These are phyloP conservation scores for Plantago ovata DNA, from an alignment of 257 asterid species.

Conservation along the genomic window DNA sequence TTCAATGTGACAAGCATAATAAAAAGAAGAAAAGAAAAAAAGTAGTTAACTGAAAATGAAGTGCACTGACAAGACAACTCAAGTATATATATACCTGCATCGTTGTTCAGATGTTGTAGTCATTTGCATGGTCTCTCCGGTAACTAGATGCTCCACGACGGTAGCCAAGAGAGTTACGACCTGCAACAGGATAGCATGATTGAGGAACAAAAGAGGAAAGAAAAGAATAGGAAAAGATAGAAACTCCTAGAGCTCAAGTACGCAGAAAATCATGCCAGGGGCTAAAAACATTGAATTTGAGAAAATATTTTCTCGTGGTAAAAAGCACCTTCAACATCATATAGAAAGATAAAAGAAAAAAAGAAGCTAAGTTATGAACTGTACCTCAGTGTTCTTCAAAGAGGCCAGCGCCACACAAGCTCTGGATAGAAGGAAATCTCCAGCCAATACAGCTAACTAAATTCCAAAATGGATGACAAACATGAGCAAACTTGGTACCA, in stretches of 20 bases:
- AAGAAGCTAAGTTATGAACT: conserved; percentile 7
- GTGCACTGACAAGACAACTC: neutral
- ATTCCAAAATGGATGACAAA: conserved; percentile 1
- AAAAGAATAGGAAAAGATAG: neutral
- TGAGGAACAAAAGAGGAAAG: neutral
- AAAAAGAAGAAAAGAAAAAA: too few species aligned
- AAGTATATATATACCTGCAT: conserved; percentile 54
- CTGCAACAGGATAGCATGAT: conserved; percentile 30
- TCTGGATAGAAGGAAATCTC: conserved; percentile 90
- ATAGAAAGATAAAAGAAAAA: conserved; percentile 12
- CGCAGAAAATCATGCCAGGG: neutral
- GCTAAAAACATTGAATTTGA: neutral
- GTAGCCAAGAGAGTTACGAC: conserved; percentile 88
- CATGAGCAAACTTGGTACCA: neutral
- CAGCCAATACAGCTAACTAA: conserved; percentile 93
- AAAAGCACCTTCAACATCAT: too few species aligned
- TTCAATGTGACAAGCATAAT: too few species aligned
- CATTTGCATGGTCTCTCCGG: conserved; percentile 99
- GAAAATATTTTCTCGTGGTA: neutral
- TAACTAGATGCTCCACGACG: conserved; percentile 91
- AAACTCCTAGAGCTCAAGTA: too few species aligned
- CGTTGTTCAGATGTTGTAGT: conserved; percentile 78
- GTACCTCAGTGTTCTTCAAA: conserved; percentile 86
- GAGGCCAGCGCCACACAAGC: conserved; percentile 97
- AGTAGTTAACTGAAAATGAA: too few species aligned